phyloP scores from a whole-genome alignment of 2,329 filamentous ascomycete genomes.

The Neonectria magnoliae region DNA sequence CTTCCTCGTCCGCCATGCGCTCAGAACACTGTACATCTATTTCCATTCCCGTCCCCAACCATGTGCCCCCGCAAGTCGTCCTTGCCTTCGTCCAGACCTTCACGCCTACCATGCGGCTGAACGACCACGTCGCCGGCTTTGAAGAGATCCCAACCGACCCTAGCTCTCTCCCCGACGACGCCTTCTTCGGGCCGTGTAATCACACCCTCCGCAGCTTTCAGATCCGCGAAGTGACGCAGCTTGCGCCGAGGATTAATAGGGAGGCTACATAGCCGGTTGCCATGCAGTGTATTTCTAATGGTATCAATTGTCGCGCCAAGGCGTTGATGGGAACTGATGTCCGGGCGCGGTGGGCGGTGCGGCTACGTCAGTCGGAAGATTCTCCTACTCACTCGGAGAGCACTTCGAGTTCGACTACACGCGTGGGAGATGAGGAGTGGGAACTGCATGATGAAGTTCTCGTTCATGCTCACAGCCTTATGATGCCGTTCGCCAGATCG shows the following conservation, averaged over 20 bases:
- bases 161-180: not conserved
- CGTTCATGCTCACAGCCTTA: conserved; percentile 41
- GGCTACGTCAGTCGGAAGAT: not conserved
- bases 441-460: conserved; percentile 43
- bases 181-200: conserved; percentile 1
- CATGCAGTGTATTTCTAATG: conserved; percentile 52
- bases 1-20: not conserved
- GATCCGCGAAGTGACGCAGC: conserved; percentile 38
- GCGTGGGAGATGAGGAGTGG: conserved; percentile 32
- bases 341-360: conserved; percentile 47
- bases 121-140: not conserved
- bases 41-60: not conserved
- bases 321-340: conserved; percentile 50
- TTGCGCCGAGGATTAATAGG: conserved; percentile 51
- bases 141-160: not conserved
- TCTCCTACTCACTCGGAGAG: conserved; percentile 1
- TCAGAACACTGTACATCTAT: not conserved
- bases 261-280: conserved; percentile 52
- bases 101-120: not conserved
- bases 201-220: not conserved
- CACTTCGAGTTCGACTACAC: conserved; percentile 21
- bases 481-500: conserved; percentile 44
- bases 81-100: not conserved
- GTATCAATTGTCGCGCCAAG: conserved; percentile 52
- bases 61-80: not conserved